Conservation (phyloP, 805 yeast genomes). For the Naumovozyma baii region DNA sequence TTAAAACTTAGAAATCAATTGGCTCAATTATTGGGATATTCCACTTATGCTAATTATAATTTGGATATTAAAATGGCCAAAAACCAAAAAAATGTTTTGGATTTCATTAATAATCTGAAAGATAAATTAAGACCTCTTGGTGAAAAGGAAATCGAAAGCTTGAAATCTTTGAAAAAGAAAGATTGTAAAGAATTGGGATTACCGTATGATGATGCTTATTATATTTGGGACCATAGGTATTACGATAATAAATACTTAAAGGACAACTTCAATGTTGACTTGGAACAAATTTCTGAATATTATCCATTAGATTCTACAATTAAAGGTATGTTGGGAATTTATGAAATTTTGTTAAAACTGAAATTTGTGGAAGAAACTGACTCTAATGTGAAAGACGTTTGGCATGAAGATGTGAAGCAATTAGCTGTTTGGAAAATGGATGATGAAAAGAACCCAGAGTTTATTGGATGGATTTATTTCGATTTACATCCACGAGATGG, state of each 20-base stretch:
- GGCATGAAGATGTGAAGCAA: constrained; percentile 76
- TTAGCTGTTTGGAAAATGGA: constrained; percentile 64
- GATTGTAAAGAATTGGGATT: constrained; percentile 41
- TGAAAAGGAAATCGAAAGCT: constrained; percentile 38
- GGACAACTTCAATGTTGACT: constrained; percentile 61
- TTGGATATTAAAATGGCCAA: constrained; percentile 80
- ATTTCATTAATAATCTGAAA: constrained; percentile 54
- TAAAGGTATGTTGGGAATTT: constrained; percentile 57
- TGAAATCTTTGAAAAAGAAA: constrained; percentile 43
- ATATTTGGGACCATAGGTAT: constrained; percentile 67
- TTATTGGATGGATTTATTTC: constrained; percentile 70
- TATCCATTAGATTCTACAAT: constrained; percentile 68
- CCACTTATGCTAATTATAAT: constrained; percentile 57
- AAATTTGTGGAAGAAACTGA: constrained; percentile 47
- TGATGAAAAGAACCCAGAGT: constrained; percentile 36
- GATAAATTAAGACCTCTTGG: constrained; percentile 53
- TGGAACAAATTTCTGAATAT: constrained; percentile 60
- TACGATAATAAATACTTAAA: constrained; percentile 59
- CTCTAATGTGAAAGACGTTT: constrained; percentile 36
- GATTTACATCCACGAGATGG: constrained; percentile 82
- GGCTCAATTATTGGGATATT: constrained; percentile 57
- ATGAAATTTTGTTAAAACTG: constrained; percentile 59
- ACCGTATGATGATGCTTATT: constrained; percentile 35
- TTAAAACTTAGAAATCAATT: constrained; percentile 51
- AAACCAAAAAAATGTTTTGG: constrained; percentile 45